Evolutionary conservation across 2,329 filamentous ascomycete genomes (phyloP).

Genomic region (Cladosporium sp.): DNA sequence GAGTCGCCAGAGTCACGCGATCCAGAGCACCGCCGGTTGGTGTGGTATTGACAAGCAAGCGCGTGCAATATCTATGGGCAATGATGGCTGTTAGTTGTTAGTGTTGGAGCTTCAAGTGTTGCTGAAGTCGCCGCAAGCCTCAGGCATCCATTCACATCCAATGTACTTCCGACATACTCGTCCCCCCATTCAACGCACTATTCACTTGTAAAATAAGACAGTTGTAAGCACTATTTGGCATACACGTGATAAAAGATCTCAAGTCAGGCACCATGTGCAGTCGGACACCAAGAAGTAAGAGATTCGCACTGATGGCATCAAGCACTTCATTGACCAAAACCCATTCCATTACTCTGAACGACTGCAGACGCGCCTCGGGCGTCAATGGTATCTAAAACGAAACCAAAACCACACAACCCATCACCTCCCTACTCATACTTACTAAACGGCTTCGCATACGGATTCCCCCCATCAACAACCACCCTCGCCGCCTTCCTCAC

Average conservation of each 20-base stretch:
- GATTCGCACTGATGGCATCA: not conserved
- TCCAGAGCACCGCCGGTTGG: not conserved
- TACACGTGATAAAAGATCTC: not conserved
- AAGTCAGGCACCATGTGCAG: not conserved
- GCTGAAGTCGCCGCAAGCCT: not conserved
- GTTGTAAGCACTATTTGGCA: not conserved
- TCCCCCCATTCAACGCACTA: not conserved
- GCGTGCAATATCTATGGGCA: not conserved
- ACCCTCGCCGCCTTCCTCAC: constrained; percentile 27
- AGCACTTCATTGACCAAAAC: not conserved
- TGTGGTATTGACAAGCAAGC: not conserved
- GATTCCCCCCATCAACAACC: constrained; percentile 28
- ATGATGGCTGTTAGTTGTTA: not conserved
- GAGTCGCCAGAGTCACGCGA: not conserved
- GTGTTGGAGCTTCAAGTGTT: constrained; percentile 1
- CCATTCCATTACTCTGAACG: not conserved
- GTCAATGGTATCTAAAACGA: not conserved
- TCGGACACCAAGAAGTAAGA: not conserved
- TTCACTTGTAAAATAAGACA: not conserved
- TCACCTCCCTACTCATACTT: constrained; percentile 11
- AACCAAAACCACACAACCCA: not conserved
- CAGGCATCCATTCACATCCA: not conserved
- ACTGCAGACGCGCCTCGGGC: not conserved
- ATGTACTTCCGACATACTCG: not conserved
- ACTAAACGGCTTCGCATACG: constrained; percentile 23